Base-by-base conservation (phyloP, 768 basidiomycete genomes). In the Psilocybe tampanensis region DNA sequence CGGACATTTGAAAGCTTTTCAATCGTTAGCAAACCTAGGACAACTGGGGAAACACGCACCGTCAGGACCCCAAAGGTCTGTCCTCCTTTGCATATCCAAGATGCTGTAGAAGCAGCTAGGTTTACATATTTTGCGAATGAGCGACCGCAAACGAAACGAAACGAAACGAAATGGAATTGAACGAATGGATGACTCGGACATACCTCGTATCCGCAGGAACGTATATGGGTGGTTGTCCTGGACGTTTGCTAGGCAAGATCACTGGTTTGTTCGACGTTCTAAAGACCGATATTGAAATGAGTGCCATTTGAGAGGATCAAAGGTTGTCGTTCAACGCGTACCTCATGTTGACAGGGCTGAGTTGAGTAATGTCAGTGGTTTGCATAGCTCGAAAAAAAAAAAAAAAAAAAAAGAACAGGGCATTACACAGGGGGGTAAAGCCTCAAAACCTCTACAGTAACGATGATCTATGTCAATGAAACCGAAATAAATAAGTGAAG, bases 41-140 rank as follows among this genome's bases (percentile, higher is more conserved):
- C 13, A 17, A 18, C 1, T 22, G n/a, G 15, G 18, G 13, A 21
- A 21, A 21, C 1, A 24, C 59, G 2, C 60, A 85, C 85, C 86
- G 60, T 88, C 86, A 0, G 86, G 84, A 0, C 88, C 88, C 88
- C 88, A 89, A 2, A 86, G 73, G 61, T 87, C 84, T 49, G 70
- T 78, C 48, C 86, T 72, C 17, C 86, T 76, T 33, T 90, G 88
- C 82, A 88, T 86, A 21, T 81, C 67, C 53, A 79, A 71, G 3
- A 84, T 76, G 2, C 77, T 77, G 63, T 84, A 87, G 0, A 62
- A 42, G 19, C 53, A 48, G 3, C 63, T 64, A 32, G 15, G 5
- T 21, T 19, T 21, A 24, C n/a, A n/a, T n/a, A n/a, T n/a, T n/a
- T n/a, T n/a, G n/a, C n/a, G n/a, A n/a, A n/a, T n/a, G n/a, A n/a